phyloP scores from a whole-genome alignment of 129 eudicot genomes.

The Flaveria trinervia region DNA sequence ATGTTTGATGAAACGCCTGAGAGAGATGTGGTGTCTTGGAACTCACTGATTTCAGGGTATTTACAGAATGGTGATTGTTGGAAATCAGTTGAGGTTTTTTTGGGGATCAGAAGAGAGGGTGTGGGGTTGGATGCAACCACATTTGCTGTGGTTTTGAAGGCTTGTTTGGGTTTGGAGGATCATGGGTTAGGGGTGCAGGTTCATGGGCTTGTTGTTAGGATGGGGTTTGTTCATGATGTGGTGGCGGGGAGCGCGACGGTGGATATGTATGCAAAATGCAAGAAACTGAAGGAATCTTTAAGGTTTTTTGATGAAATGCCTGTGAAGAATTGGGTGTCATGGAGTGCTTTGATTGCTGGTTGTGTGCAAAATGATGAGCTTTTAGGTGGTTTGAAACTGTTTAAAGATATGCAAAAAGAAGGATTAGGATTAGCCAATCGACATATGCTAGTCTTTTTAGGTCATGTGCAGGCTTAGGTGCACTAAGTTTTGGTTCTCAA shows the following conservation, averaged over 20 bases:
- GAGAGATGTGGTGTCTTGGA: constrained; percentile 87
- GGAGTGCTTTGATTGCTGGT: constrained; percentile 88
- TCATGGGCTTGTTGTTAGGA: constrained; percentile 56
- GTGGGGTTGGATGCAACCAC: constrained; percentile 63
- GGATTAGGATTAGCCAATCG: constrained; percentile 75
- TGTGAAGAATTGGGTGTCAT: constrained; percentile 75
- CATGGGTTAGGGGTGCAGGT: constrained; percentile 56
- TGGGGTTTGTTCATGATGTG: constrained; percentile 63
- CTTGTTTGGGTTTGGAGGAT: constrained; percentile 66
- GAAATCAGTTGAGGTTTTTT: constrained; percentile 53
- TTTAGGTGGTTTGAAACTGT: constrained; percentile 57
- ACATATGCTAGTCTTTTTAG: constrained; percentile 68
- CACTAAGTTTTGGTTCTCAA: constrained; percentile 59
- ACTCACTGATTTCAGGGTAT: constrained; percentile 79
- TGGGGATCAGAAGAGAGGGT: constrained; percentile 42
- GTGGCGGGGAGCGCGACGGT: constrained; percentile 77
- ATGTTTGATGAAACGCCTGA: constrained; percentile 61
- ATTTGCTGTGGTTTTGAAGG: constrained; percentile 65
- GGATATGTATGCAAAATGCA: constrained; percentile 86
- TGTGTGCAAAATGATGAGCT: constrained; percentile 60
- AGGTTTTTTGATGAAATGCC: constrained; percentile 60
- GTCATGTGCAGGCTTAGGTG: constrained; percentile 65
- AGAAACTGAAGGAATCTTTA: constrained; percentile 55
- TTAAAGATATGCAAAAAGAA: constrained; percentile 70
- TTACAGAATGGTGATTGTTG: constrained; percentile 56